Percentiles rank a stretch among this genome's conserved stretches.
Evolutionary conservation across 2,329 filamentous ascomycete genomes (phyloP).

Genomic region (Pseudocercospora musae): DNA sequence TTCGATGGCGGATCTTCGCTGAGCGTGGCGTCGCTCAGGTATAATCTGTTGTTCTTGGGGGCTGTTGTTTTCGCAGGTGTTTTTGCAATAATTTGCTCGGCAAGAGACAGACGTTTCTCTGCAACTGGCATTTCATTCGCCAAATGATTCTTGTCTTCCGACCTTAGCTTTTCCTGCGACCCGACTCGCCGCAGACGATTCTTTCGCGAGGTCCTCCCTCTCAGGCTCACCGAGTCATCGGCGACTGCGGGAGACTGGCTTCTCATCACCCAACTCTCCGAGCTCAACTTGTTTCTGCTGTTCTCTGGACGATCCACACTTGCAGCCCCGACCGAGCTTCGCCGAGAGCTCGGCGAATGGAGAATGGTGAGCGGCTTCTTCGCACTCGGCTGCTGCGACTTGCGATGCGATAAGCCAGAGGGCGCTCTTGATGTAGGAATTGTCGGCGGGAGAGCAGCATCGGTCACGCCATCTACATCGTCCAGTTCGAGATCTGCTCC

Average conservation of each 20-base stretch:
- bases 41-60: conserved; percentile 34
- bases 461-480: conserved; percentile 23
- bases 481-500: conserved; percentile 44
- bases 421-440: conserved; percentile 74
- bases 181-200: conserved; percentile 23
- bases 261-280: conserved; percentile 34
- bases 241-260: conserved; percentile 17
- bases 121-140: neutral
- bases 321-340: conserved; percentile 19
- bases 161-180: conserved; percentile 27
- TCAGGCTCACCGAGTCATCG: conserved; percentile 23
- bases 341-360: conserved; percentile 14
- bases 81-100: conserved; percentile 29
- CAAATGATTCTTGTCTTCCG: conserved; percentile 3
- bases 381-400: conserved; percentile 41
- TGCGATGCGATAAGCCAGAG: conserved; percentile 67
- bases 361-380: conserved; percentile 12
- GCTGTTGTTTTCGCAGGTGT: conserved; percentile 39
- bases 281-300: conserved; percentile 39
- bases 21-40: conserved; percentile 26
- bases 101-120: conserved; percentile 20
- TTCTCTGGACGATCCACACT: conserved; percentile 7
- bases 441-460: conserved; percentile 29
- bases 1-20: conserved; percentile 18
- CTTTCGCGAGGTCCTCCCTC: conserved; percentile 19